Percentiles rank a stretch among this genome's conserved stretches.
These are phyloP conservation scores for Zygoascus flipseniorum DNA, from an alignment of 805 yeast genomes.

Conservation along the genomic window DNA sequence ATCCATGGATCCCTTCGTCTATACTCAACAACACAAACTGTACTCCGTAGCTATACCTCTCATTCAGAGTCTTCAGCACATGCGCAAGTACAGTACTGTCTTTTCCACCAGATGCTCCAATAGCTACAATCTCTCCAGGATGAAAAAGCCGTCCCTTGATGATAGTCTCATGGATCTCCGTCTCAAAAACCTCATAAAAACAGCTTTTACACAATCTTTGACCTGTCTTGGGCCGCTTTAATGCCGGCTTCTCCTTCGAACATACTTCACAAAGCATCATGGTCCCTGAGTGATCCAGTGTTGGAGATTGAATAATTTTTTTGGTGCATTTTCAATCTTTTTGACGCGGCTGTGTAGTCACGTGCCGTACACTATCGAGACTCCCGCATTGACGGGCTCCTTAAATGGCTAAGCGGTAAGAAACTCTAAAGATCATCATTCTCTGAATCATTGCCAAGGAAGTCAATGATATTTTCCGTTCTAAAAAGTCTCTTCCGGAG, in stretches of 20 bases:
- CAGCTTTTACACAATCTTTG: conserved; percentile 87
- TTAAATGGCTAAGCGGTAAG: too few species aligned
- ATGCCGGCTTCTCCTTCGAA: conserved; percentile 69
- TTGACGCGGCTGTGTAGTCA: neutral
- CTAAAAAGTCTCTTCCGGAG: too few species aligned
- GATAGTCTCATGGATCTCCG: conserved; percentile 91
- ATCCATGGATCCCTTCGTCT: conserved; percentile 96
- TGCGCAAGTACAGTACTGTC: conserved; percentile 95
- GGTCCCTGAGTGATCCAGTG: neutral
- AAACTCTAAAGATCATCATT: too few species aligned
- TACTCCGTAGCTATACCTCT: conserved; percentile 81
- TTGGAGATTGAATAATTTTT: neutral
- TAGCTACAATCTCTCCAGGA: conserved; percentile 82
- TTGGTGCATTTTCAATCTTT: neutral
- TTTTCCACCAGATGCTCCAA: conserved; percentile 98
- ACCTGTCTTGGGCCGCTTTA: conserved; percentile 86
- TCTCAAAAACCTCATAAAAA: conserved; percentile 83
- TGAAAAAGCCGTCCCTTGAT: conserved; percentile 57
- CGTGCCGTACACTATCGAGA: too few species aligned
- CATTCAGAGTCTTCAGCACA: conserved; percentile 77
- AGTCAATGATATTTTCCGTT: too few species aligned
- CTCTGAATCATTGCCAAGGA: too few species aligned
- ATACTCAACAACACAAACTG: conserved; percentile 73
- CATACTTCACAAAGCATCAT: conserved; percentile 66
- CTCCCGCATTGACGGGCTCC: too few species aligned